Evolutionary conservation across 306 rosid genomes (phyloP), one percentile per base, ranked within the genome.

Genomic region (Medicago arabica): DNA sequence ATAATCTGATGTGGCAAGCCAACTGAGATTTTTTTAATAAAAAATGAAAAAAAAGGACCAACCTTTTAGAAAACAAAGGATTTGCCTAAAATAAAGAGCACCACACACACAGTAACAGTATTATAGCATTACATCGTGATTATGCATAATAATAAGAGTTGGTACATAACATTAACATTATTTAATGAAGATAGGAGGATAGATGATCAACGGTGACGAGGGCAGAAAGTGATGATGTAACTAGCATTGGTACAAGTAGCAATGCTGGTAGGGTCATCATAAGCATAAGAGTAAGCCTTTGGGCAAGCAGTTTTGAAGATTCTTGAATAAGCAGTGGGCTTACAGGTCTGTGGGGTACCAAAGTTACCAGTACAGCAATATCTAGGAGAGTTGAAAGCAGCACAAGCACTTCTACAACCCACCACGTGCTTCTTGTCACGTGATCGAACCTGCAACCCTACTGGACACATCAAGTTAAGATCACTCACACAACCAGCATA

Each of bases 251-350:
- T 87, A 58, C 98, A 95, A 9, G 98, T 95, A 3, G 93, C 87
- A 47, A 95, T 88, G 75, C 98, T 95, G 15, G 97, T 95, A 3
- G 98, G 98, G 81, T 95, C 98, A 69, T 95, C 98, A 2, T 95
- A 95, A 49, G 98, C 98, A 66, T 92, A 95, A 9, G 97, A 92
- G 34, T 95, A 90, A 18, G 97, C 97, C 69, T 84, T 95, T 0
- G 98, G 98, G 74, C 98, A 95, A 0, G 98, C 98, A 3, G 88
- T 70, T 85, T 95, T 90, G 81, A 95, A 95, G 54, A 95, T 92
- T 83, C 77, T 83, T 0, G 98, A 95, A 36, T 95, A 92, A 0
- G 88, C 98, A 0, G 98, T 95, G 8, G 98, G 97, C 84, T 85
- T 89, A 55, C 98, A 92, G 50, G 95, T 46, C 88, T 92, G 97